These are phyloP conservation scores for Zymoseptoria pseudotritici DNA, from an alignment of 2,329 filamentous ascomycete genomes.

Conservation along the genomic window DNA sequence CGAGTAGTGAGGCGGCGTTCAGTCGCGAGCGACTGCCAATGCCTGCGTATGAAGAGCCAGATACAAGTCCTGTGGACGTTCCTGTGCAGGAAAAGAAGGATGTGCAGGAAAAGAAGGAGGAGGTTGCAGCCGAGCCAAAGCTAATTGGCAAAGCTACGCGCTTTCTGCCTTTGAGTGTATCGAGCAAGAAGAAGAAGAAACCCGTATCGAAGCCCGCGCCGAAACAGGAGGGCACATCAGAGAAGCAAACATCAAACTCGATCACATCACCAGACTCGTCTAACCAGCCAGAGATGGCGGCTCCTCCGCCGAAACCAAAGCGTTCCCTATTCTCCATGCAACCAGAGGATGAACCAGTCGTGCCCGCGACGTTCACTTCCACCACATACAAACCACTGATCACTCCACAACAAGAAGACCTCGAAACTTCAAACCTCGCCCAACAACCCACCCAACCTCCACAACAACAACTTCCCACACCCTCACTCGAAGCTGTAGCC, in stretches of 20 bases:
- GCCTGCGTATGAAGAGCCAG: slow-evolving; percentile 19
- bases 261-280: not conserved
- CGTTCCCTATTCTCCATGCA: slow-evolving; percentile 64
- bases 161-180: slow-evolving; percentile 84
- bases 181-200: slow-evolving; percentile 65
- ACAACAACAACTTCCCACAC: slow-evolving; percentile 29
- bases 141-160: slow-evolving; percentile 71
- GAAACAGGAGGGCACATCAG: not conserved
- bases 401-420: slow-evolving; percentile 2
- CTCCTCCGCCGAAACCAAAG: slow-evolving; percentile 47
- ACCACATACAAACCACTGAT: slow-evolving; percentile 33
- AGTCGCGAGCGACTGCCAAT: slow-evolving; percentile 53
- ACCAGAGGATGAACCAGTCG: slow-evolving; percentile 21
- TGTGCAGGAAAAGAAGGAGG: slow-evolving; percentile 40
- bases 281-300: not conserved
- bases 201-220: slow-evolving; percentile 25
- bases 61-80: slow-evolving; percentile 1
- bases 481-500: slow-evolving; percentile 62
- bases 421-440: not conserved
- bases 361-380: not conserved
- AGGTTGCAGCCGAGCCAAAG: slow-evolving; percentile 49
- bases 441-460: not conserved
- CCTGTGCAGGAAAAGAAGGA: slow-evolving; percentile 40
- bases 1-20: slow-evolving; percentile 75
- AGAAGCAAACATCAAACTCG: not conserved